Conservation (phyloP, 73 alveolate genomes). For the Symbiodinium pilosum region DNA sequence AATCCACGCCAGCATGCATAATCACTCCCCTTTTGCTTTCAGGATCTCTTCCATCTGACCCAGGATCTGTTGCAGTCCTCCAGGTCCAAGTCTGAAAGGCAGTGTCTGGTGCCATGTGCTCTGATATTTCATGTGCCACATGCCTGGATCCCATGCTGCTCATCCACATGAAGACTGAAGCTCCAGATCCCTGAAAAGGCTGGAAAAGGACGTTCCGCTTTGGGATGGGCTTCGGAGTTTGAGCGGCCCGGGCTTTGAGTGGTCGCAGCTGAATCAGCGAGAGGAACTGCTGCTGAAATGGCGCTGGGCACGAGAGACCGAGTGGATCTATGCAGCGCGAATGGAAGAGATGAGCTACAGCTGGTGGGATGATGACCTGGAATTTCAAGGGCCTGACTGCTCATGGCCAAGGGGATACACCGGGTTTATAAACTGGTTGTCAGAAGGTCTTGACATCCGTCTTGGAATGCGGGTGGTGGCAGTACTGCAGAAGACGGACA, state of each 20-base stretch:
- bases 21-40: too few species aligned
- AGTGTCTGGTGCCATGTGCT: too few species aligned
- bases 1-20: too few species aligned
- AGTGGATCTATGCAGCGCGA: constrained; percentile 41
- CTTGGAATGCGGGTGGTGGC: not conserved
- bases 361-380: constrained; percentile 49
- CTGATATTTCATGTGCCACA: too few species aligned
- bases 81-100: too few species aligned
- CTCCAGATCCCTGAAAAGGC: too few species aligned
- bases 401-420: constrained; percentile 2
- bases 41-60: too few species aligned
- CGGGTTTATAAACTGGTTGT: not conserved
- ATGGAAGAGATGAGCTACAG: constrained; percentile 28
- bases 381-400: constrained; percentile 31
- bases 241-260: not conserved
- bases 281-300: constrained; percentile 13
- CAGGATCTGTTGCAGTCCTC: too few species aligned
- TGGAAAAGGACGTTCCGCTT: constrained; percentile 25
- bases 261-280: not conserved
- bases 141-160: too few species aligned
- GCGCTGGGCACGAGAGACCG: constrained; percentile 79
- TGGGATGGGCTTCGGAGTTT: constrained; percentile 9
- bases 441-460: constrained; percentile 20
- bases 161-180: too few species aligned
- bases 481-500: not conserved